Conservation (phyloP, 805 yeast genomes). For the Saccharomycopsis sp. region DNA sequence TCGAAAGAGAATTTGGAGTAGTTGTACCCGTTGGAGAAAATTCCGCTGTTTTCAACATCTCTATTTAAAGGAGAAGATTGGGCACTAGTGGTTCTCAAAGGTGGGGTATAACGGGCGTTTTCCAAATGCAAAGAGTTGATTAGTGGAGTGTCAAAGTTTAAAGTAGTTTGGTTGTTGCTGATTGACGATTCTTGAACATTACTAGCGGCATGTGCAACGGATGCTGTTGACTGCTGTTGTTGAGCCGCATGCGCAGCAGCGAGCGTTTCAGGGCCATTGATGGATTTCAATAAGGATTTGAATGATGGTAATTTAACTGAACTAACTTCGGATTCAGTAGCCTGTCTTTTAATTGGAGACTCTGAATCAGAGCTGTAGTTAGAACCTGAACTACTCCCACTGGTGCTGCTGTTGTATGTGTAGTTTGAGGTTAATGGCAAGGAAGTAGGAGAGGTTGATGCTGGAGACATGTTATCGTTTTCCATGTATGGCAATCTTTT, state of each 20-base stretch:
- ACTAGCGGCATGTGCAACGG: slow-evolving; percentile 6
- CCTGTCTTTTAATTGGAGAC: slow-evolving; percentile 15
- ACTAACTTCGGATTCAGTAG: neutral
- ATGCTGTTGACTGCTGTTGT: slow-evolving; percentile 4
- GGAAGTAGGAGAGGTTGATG: neutral
- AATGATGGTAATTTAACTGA: slow-evolving; percentile 21
- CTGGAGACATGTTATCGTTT: neutral
- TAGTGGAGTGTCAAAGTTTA: slow-evolving; percentile 18
- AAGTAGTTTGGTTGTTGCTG: slow-evolving; percentile 5
- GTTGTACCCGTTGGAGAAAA: slow-evolving; percentile 19
- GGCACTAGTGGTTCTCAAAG: neutral
- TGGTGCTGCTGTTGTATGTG: slow-evolving; percentile 7
- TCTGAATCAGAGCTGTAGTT: slow-evolving; percentile 8
- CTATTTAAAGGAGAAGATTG: slow-evolving; percentile 4
- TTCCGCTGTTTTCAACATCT: slow-evolving; percentile 4
- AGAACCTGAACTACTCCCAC: neutral
- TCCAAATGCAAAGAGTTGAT: slow-evolving; percentile 20
- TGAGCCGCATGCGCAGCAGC: slow-evolving; percentile 5
- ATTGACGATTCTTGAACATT: slow-evolving; percentile 3
- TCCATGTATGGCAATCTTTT: slow-evolving; percentile 17
- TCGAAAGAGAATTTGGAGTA: slow-evolving; percentile 19
- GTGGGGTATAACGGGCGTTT: slow-evolving; percentile 8
- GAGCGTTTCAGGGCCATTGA: slow-evolving; percentile 13
- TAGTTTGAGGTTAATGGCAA: slow-evolving; percentile 8
- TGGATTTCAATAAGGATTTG: slow-evolving; percentile 21